Conservation (phyloP, 177 flowering plant genomes). For the Vitis hybrid region DNA sequence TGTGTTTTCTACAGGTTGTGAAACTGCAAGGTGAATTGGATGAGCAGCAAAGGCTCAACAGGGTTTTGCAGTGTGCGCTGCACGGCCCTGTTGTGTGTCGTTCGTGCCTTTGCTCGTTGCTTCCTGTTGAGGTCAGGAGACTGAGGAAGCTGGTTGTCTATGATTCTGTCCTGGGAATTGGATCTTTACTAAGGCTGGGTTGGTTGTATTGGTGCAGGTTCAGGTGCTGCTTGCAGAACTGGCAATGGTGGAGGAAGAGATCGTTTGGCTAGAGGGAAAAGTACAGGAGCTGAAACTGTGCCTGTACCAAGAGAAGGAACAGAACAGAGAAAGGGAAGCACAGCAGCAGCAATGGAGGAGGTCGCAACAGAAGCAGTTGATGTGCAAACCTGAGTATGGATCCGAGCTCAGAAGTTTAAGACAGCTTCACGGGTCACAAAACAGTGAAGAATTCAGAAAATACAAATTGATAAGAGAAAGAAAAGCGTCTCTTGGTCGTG, state of each 20-base stretch:
- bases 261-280: conserved; percentile 61
- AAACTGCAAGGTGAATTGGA: conserved; percentile 54
- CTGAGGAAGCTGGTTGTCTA: neutral
- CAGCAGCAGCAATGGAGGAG: conserved; percentile 19
- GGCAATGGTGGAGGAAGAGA: conserved; percentile 74
- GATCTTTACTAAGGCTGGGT: neutral
- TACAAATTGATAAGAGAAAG: conserved; percentile 32
- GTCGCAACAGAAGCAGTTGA: conserved; percentile 19
- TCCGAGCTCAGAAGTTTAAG: conserved; percentile 4
- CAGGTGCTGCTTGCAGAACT: conserved; percentile 67
- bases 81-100: conserved; percentile 42
- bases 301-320: conserved; percentile 48
- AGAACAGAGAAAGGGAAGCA: conserved; percentile 30
- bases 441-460: conserved; percentile 26
- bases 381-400: conserved; percentile 12
- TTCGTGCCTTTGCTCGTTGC: conserved; percentile 31
- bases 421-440: conserved; percentile 11
- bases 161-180: neutral
- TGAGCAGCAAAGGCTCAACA: conserved; percentile 47
- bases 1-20: conserved; percentile 42
- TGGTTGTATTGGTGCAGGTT: conserved; percentile 45
- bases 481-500: conserved; percentile 45
- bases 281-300: conserved; percentile 51
- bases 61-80: conserved; percentile 50
- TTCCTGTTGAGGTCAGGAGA: conserved; percentile 56